Evolutionary conservation across 352 stramenopile species (phyloP), one percentile per base, ranked within the genome.

Genomic region (Phytophthora pistaciae): DNA sequence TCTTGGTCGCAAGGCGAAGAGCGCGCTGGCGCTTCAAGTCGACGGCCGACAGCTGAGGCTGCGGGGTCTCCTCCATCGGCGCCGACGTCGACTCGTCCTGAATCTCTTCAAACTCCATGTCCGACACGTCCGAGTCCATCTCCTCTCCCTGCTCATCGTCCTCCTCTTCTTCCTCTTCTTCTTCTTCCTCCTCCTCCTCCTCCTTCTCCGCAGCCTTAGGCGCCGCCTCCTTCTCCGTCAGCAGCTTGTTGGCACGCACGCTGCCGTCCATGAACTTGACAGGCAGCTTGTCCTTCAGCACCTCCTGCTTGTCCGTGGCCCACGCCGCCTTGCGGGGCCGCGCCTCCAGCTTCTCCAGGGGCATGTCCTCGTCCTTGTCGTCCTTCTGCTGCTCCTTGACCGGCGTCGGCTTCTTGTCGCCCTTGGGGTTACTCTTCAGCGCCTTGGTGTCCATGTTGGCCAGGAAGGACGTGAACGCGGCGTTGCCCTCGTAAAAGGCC

Each of bases 221-320:
- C 10, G 75, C 56, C 29, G 75, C 56, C 29, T 67, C 70, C 25
- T 79, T 72, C 71, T 92, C 88, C 1, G 74, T 56, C 57, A 96
- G 66, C 44, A 92, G 63, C 56, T 93, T 88, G 74, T 96, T 94
- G 60, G 74, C 59, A 36, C 87, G 88, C 75, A 96, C 83, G 21
- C 82, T 94, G 46, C 88, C 88, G 61, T 96, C 88, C 86, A 96
- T 94, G 52, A 92, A 93, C 72, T 96, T 96, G 57, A 96, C 87
- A 3, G 88, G 87, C 67, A 96, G 68, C 66, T 96, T 96, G 46
- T 86, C 84, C 10, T 82, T 83, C 13, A 92, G 55, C 57, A 91
- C 75, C 40, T 86, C 77, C 58, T 90, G 82, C 60, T 85, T 84
- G 48, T 84, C 68, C 18, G 70, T 82, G 56, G 87, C 71, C 83